Evolutionary conservation across 306 rosid genomes (phyloP), one percentile per base, ranked within the genome.

Genomic region (Gleditsia sinensis): DNA sequence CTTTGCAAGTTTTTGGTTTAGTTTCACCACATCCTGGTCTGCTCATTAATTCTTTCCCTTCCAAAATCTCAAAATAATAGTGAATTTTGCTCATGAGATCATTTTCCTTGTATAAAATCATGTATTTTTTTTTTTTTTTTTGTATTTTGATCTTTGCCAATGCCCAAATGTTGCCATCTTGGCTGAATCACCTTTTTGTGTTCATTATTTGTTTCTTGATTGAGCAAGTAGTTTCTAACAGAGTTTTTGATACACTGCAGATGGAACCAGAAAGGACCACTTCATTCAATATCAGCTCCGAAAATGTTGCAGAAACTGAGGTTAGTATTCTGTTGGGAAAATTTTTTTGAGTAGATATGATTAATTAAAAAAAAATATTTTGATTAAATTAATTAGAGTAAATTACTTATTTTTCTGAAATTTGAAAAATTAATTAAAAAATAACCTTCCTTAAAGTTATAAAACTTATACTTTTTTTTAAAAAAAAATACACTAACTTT

Each of bases 231-330:
- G 59, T 20, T 32, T 33, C 28, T 32, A 46, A 30, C 60, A 59
- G 5, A 42, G 71, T 42, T 27, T 46, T 32, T n/a, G n/a, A 23
- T 36, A 1, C 27, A 10, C 45, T 54, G 73, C 76, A 84, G 89
- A 77, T 79, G 78, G 73, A 76, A 57, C 75, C 84, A 69, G 71
- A 57, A 75, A 33, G 40, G 20, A 27, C 61, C 59, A 25, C 65
- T 69, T 36, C 78, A 28, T 33, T 20, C 34, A 36, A 71, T 21
- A 13, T 20, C 69, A 37, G 46, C 60, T 7, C 58, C 17, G 6
- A 33, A 27, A 49, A 33, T 20, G 27, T 72, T 34, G 84, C 77
- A 51, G 40, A 36, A 1, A 67, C 9, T 14, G 45, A 79, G 85
- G 93, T 83, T 36, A 71, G 76, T 57, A 43, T 40, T 80, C 11